A percentile compares a stretch with the other conserved stretches of the same genome.
phyloP scores from a whole-genome alignment of 345 rosid species.

The Syzygium grande region DNA sequence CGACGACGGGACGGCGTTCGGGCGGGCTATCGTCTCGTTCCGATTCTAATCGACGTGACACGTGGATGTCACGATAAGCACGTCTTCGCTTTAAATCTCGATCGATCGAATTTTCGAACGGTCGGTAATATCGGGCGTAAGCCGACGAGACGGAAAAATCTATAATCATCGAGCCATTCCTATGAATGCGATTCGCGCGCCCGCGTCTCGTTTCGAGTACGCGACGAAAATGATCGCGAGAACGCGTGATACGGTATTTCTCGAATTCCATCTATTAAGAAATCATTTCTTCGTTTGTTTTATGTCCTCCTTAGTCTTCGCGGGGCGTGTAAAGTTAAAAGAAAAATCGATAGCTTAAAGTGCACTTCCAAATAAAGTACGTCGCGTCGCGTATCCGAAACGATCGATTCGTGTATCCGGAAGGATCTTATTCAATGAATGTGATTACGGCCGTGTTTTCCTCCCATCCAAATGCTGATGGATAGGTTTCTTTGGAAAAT shows the following conservation, averaged over 20 bases:
- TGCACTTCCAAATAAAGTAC: neutral
- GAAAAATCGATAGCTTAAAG: neutral
- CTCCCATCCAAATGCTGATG: neutral
- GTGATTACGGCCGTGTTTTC: neutral
- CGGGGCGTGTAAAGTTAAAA: neutral
- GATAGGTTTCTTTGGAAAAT: neutral
- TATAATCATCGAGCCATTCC: too few relatives aligned
- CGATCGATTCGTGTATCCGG: neutral
- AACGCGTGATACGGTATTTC: too few relatives aligned
- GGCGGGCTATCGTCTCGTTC: neutral
- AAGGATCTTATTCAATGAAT: neutral
- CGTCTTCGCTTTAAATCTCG: too few relatives aligned
- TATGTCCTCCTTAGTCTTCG: neutral
- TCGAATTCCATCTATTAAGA: neutral
- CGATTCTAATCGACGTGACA: fast-evolving
- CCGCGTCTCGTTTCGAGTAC: too few relatives aligned
- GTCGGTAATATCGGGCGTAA: too few relatives aligned
- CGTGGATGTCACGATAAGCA: too few relatives aligned
- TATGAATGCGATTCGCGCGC: too few relatives aligned
- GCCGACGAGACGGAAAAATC: too few relatives aligned
- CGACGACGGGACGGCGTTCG: neutral
- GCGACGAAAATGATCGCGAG: too few relatives aligned
- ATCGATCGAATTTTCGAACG: neutral
- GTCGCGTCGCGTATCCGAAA: neutral
- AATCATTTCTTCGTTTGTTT: neutral